Evolutionary conservation across 257 asterid species (phyloP), one percentile per base, ranked within the genome.

Genomic region (Linderniella brevidens): DNA sequence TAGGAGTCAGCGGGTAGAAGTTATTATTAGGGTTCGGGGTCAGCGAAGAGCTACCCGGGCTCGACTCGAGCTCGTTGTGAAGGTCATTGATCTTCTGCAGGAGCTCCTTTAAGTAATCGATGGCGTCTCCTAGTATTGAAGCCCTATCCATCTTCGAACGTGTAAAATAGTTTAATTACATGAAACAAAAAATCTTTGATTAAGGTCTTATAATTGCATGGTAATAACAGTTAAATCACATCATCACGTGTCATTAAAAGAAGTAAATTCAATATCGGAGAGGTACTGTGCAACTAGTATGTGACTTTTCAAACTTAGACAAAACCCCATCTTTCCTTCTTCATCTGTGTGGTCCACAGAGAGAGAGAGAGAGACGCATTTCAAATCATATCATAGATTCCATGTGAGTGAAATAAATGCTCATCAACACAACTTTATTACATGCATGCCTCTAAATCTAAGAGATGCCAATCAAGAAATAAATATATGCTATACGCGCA

Each of bases 391-490:
- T 76, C 97, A 87, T 80, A 64, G 79, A 69, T 60, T 74, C 58
- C 97, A 78, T 74, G 97, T 87, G 97, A 87, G 55, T 65, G 59
- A 73, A 78, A 49, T 88, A 58, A 83, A 80, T 88, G 95, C 88
- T n/a, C 53, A 69, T 59, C 70, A 68, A 60, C 61, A 64, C 36
- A 62, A 70, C 72, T 73, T 73, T 74, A 65, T 73, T 54, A 58
- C 11, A 16, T 44, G 49, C 49, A 40, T 14, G 56, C 58, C 32
- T 25, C 32, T 25, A 25, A 25, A 25, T 25, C 32, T 25, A 25
- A 25, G 32, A 6, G 4, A 56, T 57, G 45, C 62, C 64, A 54
- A 65, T 70, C 66, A 61, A 78, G 65, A 68, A 48, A 59, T 59
- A 72, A 62, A 58, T 50, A 11, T n/a, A 2, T n/a, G n/a, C n/a